A percentile compares a stretch with the other conserved stretches of the same genome.
Conservation (phyloP, 2,329 filamentous ascomycete species). For the Arachnomyces sp. region DNA sequence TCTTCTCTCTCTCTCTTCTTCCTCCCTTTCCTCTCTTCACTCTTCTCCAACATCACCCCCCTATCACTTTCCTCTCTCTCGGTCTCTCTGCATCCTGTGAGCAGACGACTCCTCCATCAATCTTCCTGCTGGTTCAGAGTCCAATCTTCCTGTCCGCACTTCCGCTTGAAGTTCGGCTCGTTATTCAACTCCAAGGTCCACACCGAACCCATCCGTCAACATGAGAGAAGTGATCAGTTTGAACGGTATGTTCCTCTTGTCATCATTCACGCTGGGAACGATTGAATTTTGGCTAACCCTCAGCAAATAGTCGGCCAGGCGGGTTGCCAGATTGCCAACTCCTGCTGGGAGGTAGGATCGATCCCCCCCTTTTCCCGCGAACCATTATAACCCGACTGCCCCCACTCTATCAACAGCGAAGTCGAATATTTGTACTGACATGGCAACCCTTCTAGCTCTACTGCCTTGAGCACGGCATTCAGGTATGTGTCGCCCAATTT, state of each 20-base stretch:
- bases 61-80: constrained; percentile 12
- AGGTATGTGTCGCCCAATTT: constrained; percentile 55
- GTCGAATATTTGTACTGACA: constrained; percentile 28
- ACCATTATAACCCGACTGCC: too few relatives aligned
- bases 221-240: constrained; percentile 99
- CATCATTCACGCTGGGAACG: too few relatives aligned
- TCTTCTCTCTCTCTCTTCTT: constrained; percentile 23
- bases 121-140: constrained; percentile 11
- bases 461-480: constrained; percentile 99
- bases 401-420: constrained; percentile 3
- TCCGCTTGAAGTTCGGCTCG: constrained; percentile 5
- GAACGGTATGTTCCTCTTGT: constrained; percentile 67
- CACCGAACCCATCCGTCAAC: constrained; percentile 35
- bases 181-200: too few relatives aligned
- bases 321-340: constrained; percentile 99
- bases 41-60: constrained; percentile 20
- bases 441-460: constrained; percentile 63
- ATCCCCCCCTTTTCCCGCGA: constrained; percentile 21
- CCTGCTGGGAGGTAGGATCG: constrained; percentile 99
- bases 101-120: constrained; percentile 10
- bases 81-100: constrained; percentile 7
- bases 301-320: constrained; percentile 82
- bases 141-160: constrained; percentile 9
- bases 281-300: constrained; percentile 45
- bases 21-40: constrained; percentile 12